Conservation (phyloP, 2,329 filamentous ascomycete species). For the Aspergillus chevalieri region DNA sequence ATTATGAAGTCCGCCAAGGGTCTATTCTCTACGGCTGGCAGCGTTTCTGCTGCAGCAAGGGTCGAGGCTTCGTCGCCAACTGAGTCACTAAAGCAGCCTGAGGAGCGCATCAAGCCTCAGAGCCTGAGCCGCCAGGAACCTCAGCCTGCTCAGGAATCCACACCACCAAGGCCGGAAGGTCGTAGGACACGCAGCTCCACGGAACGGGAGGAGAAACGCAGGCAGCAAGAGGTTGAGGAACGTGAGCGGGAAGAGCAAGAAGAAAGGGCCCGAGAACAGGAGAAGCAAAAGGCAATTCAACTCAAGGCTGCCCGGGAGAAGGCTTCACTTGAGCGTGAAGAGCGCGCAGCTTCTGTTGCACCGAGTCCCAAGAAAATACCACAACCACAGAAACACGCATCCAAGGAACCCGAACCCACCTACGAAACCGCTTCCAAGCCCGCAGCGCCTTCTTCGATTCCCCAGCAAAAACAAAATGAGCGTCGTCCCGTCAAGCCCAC, state of each 20-base stretch:
- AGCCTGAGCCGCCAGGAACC: conserved; percentile 12
- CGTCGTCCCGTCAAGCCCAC: conserved; percentile 40
- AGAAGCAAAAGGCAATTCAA: conserved; percentile 27
- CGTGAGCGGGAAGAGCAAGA: conserved; percentile 2
- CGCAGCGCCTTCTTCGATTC: conserved; percentile 13
- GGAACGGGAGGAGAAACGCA: conserved; percentile 46
- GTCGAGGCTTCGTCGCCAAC: conserved; percentile 48
- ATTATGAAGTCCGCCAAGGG: conserved; percentile 83
- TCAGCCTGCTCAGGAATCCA: conserved; percentile 19
- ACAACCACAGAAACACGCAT: conserved; percentile 21
- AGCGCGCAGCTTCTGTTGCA: conserved; percentile 16
- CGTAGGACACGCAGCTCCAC: conserved; percentile 54
- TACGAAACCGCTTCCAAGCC: conserved; percentile 23
- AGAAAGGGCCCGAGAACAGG: conserved; percentile 25
- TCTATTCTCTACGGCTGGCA: conserved; percentile 70
- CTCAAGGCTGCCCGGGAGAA: conserved; percentile 28
- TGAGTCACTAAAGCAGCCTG: conserved; percentile 23
- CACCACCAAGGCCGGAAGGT: conserved; percentile 30
- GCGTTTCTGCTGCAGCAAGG: conserved; percentile 53
- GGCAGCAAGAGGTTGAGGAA: conserved; percentile 23
- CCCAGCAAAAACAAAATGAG: conserved; percentile 30
- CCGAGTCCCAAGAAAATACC: conserved; percentile 22
- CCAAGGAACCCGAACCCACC: conserved; percentile 26
- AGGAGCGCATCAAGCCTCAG: conserved; percentile 20
- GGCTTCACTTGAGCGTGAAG: conserved; percentile 27